Conservation (phyloP, 768 basidiomycete species). For the Brasilioporus rufonigricans region DNA sequence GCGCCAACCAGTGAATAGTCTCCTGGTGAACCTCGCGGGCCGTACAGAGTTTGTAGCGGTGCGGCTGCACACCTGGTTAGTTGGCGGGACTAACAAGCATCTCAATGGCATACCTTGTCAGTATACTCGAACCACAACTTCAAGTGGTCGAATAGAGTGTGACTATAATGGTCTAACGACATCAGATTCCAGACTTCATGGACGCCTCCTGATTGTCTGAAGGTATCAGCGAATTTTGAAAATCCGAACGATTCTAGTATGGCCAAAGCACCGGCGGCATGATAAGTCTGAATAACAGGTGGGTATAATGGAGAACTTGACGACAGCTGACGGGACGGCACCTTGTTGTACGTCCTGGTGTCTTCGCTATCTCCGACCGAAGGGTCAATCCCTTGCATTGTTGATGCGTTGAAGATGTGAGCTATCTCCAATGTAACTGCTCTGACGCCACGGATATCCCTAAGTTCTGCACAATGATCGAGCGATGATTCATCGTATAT, state of each 20-base stretch:
- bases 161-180: not conserved
- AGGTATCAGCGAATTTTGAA: not conserved
- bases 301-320: no score
- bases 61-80: not conserved
- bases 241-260: not conserved
- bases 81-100: not conserved
- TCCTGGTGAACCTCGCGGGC: no score
- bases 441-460: no score
- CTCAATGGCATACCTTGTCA: not conserved
- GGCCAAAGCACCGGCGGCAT: not conserved
- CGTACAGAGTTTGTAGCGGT: not conserved
- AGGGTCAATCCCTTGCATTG: not conserved
- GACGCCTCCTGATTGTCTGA: not conserved
- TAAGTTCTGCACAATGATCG: no score
- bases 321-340: not conserved
- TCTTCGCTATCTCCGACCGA: no score
- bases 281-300: not conserved
- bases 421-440: no score
- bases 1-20: not conserved
- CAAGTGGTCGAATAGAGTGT: not conserved
- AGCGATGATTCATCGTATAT: no score
- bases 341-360: no score
- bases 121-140: not conserved
- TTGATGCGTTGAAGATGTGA: not conserved
- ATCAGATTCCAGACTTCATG: not conserved